Evolutionary conservation across 2,329 filamentous ascomycete species (phyloP).

Genomic region (Cordyceps cicadae): DNA sequence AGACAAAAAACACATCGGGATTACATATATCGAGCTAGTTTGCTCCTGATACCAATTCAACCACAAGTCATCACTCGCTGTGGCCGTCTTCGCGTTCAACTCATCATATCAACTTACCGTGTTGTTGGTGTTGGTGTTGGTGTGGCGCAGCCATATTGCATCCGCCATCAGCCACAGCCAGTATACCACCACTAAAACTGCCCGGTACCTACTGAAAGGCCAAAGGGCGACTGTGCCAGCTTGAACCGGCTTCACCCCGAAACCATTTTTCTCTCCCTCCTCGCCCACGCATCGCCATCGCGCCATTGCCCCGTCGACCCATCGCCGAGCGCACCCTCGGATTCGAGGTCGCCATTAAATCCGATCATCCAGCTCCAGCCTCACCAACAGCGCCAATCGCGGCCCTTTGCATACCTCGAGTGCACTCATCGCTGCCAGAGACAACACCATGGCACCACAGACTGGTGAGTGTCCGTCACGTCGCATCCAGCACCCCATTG

Average conservation of each 20-base stretch:
- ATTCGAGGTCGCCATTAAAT: neutral
- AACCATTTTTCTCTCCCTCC: slow-evolving; percentile 4
- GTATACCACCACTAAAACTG: no score
- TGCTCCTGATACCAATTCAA: no score
- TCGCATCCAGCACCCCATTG: neutral
- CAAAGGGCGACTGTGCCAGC: slow-evolving; percentile 7
- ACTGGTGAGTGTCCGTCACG: slow-evolving; percentile 14
- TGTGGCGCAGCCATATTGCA: neutral
- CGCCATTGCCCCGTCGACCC: neutral
- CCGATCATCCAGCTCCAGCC: neutral
- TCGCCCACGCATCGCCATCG: slow-evolving; percentile 2
- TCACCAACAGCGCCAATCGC: slow-evolving; percentile 1
- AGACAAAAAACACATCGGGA: no score
- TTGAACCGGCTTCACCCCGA: neutral
- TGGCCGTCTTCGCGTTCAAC: no score
- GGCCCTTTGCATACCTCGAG: neutral
- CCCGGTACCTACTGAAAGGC: no score
- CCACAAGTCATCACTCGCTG: no score
- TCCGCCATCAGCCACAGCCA: no score
- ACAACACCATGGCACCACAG: slow-evolving; percentile 15
- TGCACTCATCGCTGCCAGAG: neutral
- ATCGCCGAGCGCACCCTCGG: neutral
- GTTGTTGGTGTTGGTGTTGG: neutral
- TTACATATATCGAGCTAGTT: no score
- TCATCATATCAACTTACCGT: neutral